These are phyloP conservation scores for Monilinia aucupariae DNA, from an alignment of 2,329 filamentous ascomycete species.

Conservation along the genomic window DNA sequence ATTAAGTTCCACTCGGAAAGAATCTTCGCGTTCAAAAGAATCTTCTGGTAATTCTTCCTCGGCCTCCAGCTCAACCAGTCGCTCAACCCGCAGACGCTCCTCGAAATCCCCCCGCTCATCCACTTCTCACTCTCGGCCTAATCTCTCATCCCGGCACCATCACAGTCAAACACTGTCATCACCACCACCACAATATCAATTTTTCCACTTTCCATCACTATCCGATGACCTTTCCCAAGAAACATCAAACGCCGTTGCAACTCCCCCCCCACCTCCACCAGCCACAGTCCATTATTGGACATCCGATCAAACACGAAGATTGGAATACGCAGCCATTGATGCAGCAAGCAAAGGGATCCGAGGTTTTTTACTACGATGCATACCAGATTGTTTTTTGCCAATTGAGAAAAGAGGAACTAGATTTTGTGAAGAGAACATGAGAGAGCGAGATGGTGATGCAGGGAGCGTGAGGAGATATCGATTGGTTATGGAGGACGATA, in stretches of 20 bases:
- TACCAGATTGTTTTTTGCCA: slow-evolving; percentile 57
- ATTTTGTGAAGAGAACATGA: slow-evolving; percentile 41
- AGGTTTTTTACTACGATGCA: slow-evolving; percentile 55
- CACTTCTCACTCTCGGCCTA: background rate
- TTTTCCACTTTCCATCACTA: slow-evolving; percentile 33
- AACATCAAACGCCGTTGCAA: slow-evolving; percentile 34
- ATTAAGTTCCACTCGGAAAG: slow-evolving; percentile 19
- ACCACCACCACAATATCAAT: slow-evolving; percentile 24
- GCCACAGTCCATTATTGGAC: slow-evolving; percentile 64
- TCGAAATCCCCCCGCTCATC: slow-evolving; percentile 20
- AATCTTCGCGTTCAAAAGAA: slow-evolving; percentile 22
- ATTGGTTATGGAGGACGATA: slow-evolving; percentile 38
- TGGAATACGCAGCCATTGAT: slow-evolving; percentile 63
- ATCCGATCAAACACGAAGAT: slow-evolving; percentile 54
- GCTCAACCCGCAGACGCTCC: slow-evolving; percentile 18
- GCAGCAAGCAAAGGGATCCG: slow-evolving; percentile 54
- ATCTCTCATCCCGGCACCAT: slow-evolving; percentile 14
- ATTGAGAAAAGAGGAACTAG: slow-evolving; percentile 48
- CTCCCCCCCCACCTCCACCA: slow-evolving; percentile 42
- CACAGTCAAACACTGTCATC: slow-evolving; percentile 11
- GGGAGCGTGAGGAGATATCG: slow-evolving; percentile 60
- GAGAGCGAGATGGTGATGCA: slow-evolving; percentile 38
- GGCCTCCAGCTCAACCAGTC: background rate
- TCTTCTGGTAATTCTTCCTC: slow-evolving; percentile 13
- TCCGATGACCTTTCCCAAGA: slow-evolving; percentile 12